A percentile compares a stretch with the other conserved stretches of the same genome.
Conservation (phyloP, 352 stramenopile genomes). For the Pythium insidiosum region DNA sequence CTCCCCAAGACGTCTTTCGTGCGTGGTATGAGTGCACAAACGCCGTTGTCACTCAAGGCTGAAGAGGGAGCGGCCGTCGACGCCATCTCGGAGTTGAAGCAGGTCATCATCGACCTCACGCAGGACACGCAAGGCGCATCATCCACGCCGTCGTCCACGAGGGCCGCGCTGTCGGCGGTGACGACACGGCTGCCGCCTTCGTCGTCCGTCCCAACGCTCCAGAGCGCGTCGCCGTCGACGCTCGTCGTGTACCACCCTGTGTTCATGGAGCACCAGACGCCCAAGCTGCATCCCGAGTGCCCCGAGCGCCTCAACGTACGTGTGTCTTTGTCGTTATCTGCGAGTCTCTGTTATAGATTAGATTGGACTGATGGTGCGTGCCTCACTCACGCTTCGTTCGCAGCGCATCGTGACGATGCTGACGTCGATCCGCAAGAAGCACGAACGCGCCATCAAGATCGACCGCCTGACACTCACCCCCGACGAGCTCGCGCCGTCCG, state of each 20-base stretch:
- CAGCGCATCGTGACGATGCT: slow-evolving; percentile 71
- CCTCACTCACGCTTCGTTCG: not conserved
- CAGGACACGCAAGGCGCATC: too few species aligned
- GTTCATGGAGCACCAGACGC: slow-evolving; percentile 81
- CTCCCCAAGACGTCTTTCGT: too few species aligned
- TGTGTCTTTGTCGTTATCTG: slow-evolving; percentile 1
- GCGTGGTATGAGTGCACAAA: too few species aligned
- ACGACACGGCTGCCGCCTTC: too few species aligned
- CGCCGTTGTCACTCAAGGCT: too few species aligned
- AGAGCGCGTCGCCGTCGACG: too few species aligned
- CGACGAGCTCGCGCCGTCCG: slow-evolving; percentile 60
- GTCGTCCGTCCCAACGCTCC: too few species aligned
- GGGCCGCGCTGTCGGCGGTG: too few species aligned
- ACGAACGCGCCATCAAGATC: slow-evolving; percentile 59
- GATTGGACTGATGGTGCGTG: not conserved
- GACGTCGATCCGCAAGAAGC: slow-evolving; percentile 47
- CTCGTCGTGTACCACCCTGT: slow-evolving; percentile 77
- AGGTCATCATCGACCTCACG: slow-evolving; percentile 71
- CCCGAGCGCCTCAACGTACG: slow-evolving; percentile 72
- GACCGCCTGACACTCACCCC: slow-evolving; percentile 56
- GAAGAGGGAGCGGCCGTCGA: slow-evolving; percentile 10
- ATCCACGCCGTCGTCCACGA: too few species aligned
- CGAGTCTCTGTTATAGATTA: not conserved
- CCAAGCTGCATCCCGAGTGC: slow-evolving; percentile 76
- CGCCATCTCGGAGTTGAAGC: slow-evolving; percentile 70